phyloP scores from a whole-genome alignment of 345 rosid species.

The Dimocarpus longan region DNA sequence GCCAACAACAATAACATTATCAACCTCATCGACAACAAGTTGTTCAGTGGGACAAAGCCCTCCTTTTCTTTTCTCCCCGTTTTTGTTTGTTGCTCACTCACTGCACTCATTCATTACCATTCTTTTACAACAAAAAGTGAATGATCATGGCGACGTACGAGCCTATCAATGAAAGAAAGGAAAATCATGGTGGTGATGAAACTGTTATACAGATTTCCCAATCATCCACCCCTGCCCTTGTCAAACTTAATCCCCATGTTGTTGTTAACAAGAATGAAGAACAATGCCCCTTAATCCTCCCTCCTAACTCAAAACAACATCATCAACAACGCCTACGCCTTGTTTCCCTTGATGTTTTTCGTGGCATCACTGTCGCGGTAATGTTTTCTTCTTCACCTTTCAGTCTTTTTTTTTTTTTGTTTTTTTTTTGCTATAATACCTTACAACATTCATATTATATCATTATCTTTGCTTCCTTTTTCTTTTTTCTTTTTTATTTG shows the following conservation, averaged over 20 bases:
- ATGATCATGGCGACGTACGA: constrained; percentile 25
- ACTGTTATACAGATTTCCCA: constrained; percentile 39
- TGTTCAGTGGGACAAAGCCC: no score
- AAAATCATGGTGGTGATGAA: constrained; percentile 15
- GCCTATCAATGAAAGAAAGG: constrained; percentile 29
- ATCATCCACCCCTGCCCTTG: background rate
- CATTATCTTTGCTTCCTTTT: no score
- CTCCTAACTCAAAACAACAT: constrained; percentile 11
- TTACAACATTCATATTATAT: no score
- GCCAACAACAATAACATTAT: no score
- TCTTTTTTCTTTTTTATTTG: no score
- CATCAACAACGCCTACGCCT: constrained; percentile 34
- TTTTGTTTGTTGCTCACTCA: background rate
- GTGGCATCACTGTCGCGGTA: constrained; percentile 75
- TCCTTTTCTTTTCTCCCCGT: no score
- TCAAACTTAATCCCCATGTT: background rate
- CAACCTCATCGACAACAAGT: no score
- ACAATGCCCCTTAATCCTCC: constrained; percentile 13
- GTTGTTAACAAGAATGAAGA: constrained; percentile 1
- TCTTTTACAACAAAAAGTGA: no score
- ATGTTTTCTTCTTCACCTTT: background rate
- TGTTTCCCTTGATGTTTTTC: constrained; percentile 71
- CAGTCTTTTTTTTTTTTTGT: no score
- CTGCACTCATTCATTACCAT: background rate
- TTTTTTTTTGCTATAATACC: no score